phyloP scores from a whole-genome alignment of 305 asterid species.

The Plantago coronopus region DNA sequence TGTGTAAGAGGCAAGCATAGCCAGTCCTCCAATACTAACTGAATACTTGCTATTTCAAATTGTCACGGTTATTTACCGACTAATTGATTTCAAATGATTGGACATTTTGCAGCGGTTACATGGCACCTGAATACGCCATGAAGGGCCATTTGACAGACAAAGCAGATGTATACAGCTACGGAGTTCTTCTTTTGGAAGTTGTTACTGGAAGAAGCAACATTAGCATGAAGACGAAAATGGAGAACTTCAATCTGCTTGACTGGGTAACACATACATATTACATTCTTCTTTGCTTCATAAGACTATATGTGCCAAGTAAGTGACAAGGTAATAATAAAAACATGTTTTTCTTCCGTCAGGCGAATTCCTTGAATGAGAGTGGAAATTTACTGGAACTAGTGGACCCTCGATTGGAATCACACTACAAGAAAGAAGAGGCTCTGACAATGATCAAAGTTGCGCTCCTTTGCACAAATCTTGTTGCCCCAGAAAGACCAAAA shows the following conservation, averaged over 20 bases:
- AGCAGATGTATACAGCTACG: constrained; percentile 81
- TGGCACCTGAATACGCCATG: constrained; percentile 89
- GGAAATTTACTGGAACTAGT: constrained; percentile 48
- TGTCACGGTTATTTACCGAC: not conserved
- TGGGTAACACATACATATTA: constrained; percentile 40
- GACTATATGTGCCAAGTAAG: not conserved
- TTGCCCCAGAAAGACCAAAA: constrained; percentile 47
- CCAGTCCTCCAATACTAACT: not conserved
- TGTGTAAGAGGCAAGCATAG: not conserved
- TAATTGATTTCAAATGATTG: not conserved
- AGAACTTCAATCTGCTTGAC: constrained; percentile 52
- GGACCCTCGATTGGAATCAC: constrained; percentile 45
- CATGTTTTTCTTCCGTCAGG: constrained; percentile 30
- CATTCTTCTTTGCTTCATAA: not conserved
- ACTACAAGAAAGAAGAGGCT: constrained; percentile 37
- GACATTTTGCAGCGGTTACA: constrained; percentile 48
- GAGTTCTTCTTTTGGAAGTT: constrained; percentile 64
- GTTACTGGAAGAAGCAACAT: constrained; percentile 52
- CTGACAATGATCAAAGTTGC: constrained; percentile 38
- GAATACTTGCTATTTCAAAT: not conserved
- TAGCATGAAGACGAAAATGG: constrained; percentile 31
- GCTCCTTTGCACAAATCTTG: constrained; percentile 45
- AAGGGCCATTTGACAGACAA: constrained; percentile 68
- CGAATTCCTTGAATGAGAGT: constrained; percentile 35
- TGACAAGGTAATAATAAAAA: too few relatives aligned